Percentiles rank a stretch among this genome's conserved stretches.
Conservation (phyloP, 2,329 filamentous ascomycete genomes). For the Plectosphaerella cucumerina region DNA sequence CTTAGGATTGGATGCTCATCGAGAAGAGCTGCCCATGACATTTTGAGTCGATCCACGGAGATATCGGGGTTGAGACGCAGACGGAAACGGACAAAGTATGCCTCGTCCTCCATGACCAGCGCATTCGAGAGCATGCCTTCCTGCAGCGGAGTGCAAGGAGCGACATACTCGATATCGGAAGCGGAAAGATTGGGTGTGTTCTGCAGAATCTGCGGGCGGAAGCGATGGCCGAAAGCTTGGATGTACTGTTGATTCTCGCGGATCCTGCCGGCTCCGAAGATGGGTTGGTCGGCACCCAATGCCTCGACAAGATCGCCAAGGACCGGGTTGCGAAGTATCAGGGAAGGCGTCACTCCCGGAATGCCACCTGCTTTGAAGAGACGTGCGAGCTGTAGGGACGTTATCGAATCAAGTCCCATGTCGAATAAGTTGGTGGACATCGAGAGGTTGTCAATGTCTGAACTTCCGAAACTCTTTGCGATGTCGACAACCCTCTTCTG, state of each 20-base stretch:
- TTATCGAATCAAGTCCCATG: slow-evolving; percentile 83
- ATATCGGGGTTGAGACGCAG: slow-evolving; percentile 47
- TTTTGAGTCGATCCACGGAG: slow-evolving; percentile 42
- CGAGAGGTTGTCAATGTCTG: slow-evolving; percentile 35
- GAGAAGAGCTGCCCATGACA: slow-evolving; percentile 55
- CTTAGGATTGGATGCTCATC: slow-evolving; percentile 60
- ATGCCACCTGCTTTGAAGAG: slow-evolving; percentile 62
- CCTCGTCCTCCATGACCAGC: slow-evolving; percentile 44
- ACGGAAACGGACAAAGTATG: slow-evolving; percentile 76
- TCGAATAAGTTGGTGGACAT: slow-evolving; percentile 72
- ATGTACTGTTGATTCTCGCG: slow-evolving; percentile 56
- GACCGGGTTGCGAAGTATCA: slow-evolving; percentile 60
- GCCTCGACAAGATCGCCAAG: slow-evolving; percentile 41
- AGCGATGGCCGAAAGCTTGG: slow-evolving; percentile 58
- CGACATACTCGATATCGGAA: slow-evolving; percentile 64
- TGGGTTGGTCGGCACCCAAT: slow-evolving; percentile 18
- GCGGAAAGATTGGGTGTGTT: not conserved
- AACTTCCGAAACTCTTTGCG: not conserved
- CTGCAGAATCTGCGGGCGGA: slow-evolving; percentile 50
- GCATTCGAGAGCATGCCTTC: slow-evolving; percentile 78
- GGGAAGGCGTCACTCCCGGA: slow-evolving; percentile 53
- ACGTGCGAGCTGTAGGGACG: slow-evolving; percentile 66
- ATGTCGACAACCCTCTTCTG: not conserved
- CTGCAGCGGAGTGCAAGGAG: slow-evolving; percentile 81
- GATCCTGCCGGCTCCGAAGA: slow-evolving; percentile 17